Conservation (phyloP, 441 rosid species). For the Adansonia madagascariensis region DNA sequence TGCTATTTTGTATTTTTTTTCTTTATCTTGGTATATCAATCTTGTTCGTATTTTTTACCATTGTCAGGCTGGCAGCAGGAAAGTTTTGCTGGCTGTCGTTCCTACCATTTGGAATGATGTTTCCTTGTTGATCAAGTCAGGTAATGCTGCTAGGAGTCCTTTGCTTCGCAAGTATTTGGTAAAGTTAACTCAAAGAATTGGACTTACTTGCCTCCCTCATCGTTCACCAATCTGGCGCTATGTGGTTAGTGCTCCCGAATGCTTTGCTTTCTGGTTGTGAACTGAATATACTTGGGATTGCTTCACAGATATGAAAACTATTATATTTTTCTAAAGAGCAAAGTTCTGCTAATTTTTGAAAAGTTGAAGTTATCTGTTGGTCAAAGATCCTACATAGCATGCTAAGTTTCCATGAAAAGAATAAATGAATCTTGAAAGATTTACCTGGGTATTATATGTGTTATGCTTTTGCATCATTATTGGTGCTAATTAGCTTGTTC, state of each 20-base stretch:
- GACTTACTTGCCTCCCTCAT: slow-evolving; percentile 83
- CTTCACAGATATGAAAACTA: neutral
- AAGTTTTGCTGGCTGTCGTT: slow-evolving; percentile 62
- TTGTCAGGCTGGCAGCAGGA: slow-evolving; percentile 78
- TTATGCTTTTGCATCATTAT: neutral
- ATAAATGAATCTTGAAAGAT: neutral
- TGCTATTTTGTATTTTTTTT: neutral
- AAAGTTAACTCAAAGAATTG: slow-evolving; percentile 88
- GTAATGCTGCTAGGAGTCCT: slow-evolving; percentile 67
- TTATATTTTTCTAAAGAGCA: neutral
- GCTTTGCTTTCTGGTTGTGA: slow-evolving; percentile 14
- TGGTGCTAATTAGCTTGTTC: slow-evolving; percentile 10
- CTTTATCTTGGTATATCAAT: slow-evolving; percentile 30
- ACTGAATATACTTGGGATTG: slow-evolving; percentile 12
- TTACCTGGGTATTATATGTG: neutral
- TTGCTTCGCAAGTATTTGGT: slow-evolving; percentile 83
- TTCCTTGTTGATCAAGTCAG: slow-evolving; percentile 60
- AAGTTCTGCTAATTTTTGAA: neutral
- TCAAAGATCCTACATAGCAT: neutral
- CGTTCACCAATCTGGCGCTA: slow-evolving; percentile 82
- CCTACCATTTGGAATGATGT: slow-evolving; percentile 65
- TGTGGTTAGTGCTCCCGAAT: slow-evolving; percentile 61
- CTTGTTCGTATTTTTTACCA: slow-evolving; percentile 34
- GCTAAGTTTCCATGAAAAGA: neutral
- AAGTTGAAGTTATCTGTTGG: neutral